phyloP scores from a whole-genome alignment of 2,329 filamentous ascomycete genomes.

The Botrytis pseudocinerea region DNA sequence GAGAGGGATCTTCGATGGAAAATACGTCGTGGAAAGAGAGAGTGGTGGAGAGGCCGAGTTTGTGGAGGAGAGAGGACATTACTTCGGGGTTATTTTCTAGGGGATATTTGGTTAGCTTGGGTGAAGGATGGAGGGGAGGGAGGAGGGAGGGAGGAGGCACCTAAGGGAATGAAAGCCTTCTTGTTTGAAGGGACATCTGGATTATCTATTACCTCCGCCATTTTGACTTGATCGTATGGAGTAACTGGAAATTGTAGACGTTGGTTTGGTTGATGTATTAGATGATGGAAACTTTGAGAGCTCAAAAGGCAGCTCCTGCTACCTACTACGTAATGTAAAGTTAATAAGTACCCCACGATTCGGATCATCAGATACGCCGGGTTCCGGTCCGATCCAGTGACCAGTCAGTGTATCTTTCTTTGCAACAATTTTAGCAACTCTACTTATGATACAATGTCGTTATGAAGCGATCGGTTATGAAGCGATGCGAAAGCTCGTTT shows the following conservation, averaged over 20 bases:
- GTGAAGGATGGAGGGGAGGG: no score
- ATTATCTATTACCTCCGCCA: conserved; percentile 27
- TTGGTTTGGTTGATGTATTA: neutral
- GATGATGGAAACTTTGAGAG: neutral
- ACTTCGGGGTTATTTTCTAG: conserved; percentile 80
- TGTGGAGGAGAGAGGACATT: conserved; percentile 80
- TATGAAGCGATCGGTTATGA: neutral
- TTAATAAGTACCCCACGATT: neutral
- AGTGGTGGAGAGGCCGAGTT: conserved; percentile 74
- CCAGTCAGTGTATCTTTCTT: no score
- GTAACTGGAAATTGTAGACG: neutral
- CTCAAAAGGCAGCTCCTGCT: neutral
- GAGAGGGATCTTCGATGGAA: conserved; percentile 82
- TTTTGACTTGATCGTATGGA: neutral
- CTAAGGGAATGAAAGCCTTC: conserved; percentile 41
- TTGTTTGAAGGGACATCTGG: conserved; percentile 38
- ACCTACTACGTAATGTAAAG: neutral
- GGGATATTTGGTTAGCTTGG: conserved; percentile 33
- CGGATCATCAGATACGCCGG: neutral
- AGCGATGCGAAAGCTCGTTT: neutral
- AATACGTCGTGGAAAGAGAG: conserved; percentile 90
- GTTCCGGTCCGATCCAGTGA: neutral
- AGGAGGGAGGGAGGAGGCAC: conserved; percentile 26
- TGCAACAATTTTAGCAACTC: neutral
- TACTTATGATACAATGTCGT: neutral